Conservation (phyloP, 768 basidiomycete genomes). For the Chalciporus sphaerocephalus region DNA sequence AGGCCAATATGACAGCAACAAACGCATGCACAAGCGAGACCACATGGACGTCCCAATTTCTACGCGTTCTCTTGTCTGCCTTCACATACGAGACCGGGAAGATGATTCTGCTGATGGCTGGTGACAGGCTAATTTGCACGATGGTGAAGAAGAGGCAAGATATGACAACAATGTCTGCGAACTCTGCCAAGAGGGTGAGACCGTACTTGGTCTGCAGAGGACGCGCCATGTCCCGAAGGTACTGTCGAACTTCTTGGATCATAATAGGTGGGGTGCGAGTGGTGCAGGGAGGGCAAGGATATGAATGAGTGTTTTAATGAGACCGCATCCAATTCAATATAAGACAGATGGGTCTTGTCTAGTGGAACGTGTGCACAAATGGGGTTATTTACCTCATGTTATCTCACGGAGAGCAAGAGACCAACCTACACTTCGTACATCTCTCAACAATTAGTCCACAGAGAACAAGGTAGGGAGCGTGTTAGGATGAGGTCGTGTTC, state of each 20-base stretch:
- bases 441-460: no score
- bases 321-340: no score
- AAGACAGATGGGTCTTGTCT: no score
- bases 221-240: conserved; percentile 27
- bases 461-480: conserved; percentile 1
- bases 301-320: neutral
- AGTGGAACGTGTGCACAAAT: neutral
- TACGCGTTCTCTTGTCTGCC: conserved; percentile 43
- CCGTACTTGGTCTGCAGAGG: conserved; percentile 37
- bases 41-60: conserved; percentile 67
- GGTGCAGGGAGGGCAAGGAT: neutral
- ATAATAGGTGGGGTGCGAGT: conserved; percentile 9
- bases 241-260: conserved; percentile 28
- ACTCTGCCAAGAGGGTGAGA: conserved; percentile 50
- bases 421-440: no score
- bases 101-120: conserved; percentile 43
- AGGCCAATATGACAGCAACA: conserved; percentile 60
- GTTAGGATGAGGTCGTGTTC: conserved; percentile 1
- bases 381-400: conserved; percentile 24
- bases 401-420: conserved; percentile 8
- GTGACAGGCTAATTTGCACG: conserved; percentile 57
- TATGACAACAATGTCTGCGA: conserved; percentile 50
- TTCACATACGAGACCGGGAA: conserved; percentile 49
- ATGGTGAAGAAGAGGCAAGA: conserved; percentile 55
- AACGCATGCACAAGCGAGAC: conserved; percentile 73